These are phyloP conservation scores for Diutina ranongensis DNA, from an alignment of 1,139 yeast genomes.

Conservation along the genomic window DNA sequence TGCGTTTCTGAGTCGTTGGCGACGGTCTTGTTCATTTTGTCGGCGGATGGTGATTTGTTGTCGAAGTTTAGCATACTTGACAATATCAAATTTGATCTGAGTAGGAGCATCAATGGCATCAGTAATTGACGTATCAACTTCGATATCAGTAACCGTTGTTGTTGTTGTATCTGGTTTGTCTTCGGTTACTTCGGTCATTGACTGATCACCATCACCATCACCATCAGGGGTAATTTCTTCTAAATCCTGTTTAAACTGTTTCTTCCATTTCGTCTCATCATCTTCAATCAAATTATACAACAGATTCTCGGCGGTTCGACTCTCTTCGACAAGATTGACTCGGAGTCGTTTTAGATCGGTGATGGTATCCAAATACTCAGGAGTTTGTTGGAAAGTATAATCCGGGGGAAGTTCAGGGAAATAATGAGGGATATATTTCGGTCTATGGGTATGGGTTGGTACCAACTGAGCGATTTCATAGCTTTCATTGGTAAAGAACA, in stretches of 20 bases:
- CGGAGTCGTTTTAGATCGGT: slow-evolving; percentile 65
- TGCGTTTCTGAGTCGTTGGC: slow-evolving; percentile 15
- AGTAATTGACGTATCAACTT: slow-evolving; percentile 7
- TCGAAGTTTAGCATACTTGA: slow-evolving; percentile 41
- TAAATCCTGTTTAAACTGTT: slow-evolving; percentile 17
- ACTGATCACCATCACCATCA: slow-evolving; percentile 10
- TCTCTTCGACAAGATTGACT: slow-evolving; percentile 65
- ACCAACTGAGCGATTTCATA: slow-evolving; percentile 41
- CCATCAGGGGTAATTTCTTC: slow-evolving; percentile 8
- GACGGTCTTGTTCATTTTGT: slow-evolving; percentile 14
- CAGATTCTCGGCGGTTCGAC: slow-evolving; percentile 70
- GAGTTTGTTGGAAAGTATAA: slow-evolving; percentile 75
- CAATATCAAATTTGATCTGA: slow-evolving; percentile 34
- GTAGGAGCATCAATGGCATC: not conserved
- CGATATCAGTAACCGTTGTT: slow-evolving; percentile 13
- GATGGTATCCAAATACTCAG: slow-evolving; percentile 50
- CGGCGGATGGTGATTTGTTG: slow-evolving; percentile 15
- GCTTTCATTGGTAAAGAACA: slow-evolving; percentile 34
- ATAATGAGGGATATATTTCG: slow-evolving; percentile 57
- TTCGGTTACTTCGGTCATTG: no score
- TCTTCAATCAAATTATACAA: slow-evolving; percentile 45
- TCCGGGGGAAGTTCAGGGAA: slow-evolving; percentile 88
- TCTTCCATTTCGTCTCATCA: slow-evolving; percentile 26
- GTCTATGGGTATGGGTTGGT: slow-evolving; percentile 39
- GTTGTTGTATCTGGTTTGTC: slow-evolving; percentile 9